Evolutionary conservation across 176 grass and related monocot genomes (phyloP), one percentile per base, ranked within the genome.

Genomic region (Lolium rigidum): DNA sequence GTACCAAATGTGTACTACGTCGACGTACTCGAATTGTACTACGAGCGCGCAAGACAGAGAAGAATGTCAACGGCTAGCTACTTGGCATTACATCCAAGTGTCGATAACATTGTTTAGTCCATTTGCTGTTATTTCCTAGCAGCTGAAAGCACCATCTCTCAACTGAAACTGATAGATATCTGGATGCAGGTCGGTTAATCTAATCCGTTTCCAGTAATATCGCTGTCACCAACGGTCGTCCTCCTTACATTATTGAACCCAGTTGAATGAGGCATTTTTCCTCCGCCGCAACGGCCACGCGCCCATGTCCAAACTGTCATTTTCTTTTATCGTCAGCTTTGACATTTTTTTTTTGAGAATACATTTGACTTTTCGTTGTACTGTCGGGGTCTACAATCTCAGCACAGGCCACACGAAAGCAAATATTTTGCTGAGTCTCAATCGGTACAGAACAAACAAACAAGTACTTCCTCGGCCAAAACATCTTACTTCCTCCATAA

Each of bases 1-100:
- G 59, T 62, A 10, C 59, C 59, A 1, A 66, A 66, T 37, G 63
- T 66, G 63, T 66, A 66, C 63, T 66, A 66, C 63, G 63, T 0
- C 63, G 63, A 66, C 14, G 63, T 66, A 66, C 63, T 35, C 63
- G 7, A 35, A 15, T 7, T 37, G 63, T 66, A 66, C 63, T 66
- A 66, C 54, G 46, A 3, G 3, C 21, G n/a, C 58, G 58, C 58
- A 21, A 10, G 10, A 35, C 31, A 26, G 63, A 66, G 63, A 35
- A 37, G 61, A 66, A 66, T 66, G 63, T 66, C 63, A 66, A 66
- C 63, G 16, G 26, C 63, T 66, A 31, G 62, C 62, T 28, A 64
- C n/a, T 64, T 64, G 61, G 28, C 61, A 64, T 64, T 14, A 3
- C 24, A 25, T 63, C 12, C 9, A 52, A 13, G 10, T 26, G 12